phyloP scores from a whole-genome alignment of 257 asterid genomes.

The Penstemon newberryi region DNA sequence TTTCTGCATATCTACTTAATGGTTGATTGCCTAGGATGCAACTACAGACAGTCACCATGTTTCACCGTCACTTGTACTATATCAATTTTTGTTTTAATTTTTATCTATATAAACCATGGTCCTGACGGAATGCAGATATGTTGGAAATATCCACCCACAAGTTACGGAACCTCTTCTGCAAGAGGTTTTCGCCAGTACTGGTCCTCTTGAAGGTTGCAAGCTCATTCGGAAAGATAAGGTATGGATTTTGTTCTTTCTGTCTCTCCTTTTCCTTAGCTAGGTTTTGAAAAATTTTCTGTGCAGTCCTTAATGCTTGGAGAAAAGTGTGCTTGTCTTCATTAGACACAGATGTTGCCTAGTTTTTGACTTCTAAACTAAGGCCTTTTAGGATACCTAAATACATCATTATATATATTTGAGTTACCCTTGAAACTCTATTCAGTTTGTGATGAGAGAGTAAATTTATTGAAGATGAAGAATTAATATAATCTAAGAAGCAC shows the following conservation, averaged over 20 bases:
- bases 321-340: background rate
- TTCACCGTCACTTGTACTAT: too few relatives aligned
- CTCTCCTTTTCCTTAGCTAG: too few relatives aligned
- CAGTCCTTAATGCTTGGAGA: too few relatives aligned
- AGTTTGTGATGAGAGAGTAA: background rate
- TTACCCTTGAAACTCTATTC: conserved; percentile 2
- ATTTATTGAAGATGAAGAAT: background rate
- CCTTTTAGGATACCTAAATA: conserved; percentile 6
- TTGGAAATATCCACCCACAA: conserved; percentile 83
- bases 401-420: background rate
- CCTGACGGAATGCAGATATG: conserved; percentile 50
- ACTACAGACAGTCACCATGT: too few relatives aligned
- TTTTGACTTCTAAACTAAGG: background rate
- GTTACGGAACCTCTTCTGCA: conserved; percentile 90
- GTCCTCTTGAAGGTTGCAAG: conserved; percentile 90
- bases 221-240: conserved; percentile 87
- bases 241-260: too few relatives aligned
- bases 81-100: too few relatives aligned
- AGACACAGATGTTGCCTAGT: conserved; percentile 5
- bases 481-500: background rate
- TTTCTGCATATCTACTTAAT: too few relatives aligned
- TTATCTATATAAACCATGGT: too few relatives aligned
- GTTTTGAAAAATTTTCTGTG: too few relatives aligned
- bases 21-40: too few relatives aligned
- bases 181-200: conserved; percentile 74